Evolutionary conservation across 2,329 filamentous ascomycete species (phyloP), one percentile per base, ranked within the genome.

Genomic region (Trichoderma oligosporum): DNA sequence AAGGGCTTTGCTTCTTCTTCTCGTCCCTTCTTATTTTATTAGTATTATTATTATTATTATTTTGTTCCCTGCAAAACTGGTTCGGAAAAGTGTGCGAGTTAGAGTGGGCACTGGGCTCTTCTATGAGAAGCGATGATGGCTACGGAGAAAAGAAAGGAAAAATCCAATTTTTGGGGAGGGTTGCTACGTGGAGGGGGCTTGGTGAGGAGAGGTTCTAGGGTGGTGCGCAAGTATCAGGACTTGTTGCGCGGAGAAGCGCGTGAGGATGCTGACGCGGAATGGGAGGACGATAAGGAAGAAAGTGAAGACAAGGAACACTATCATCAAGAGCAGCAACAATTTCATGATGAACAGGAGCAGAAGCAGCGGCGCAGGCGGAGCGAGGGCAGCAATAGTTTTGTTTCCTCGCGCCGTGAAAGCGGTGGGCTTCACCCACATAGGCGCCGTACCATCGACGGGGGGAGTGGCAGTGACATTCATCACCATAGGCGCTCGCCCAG

Each of bases 131-230:
- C 29, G 41, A n/a, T 16, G 27, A 22, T n/a, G 62, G 67, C 63
- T 62, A 72, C 71, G 71, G 66, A 71, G 38, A 71, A 51, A 66
- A 66, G 51, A 62, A 60, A 62, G 52, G 73, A 73, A 63, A 76
- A 76, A 69, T 77, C 74, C 63, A 70, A 75, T 47, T 77, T 81
- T 60, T 78, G 75, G 76, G 71, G 73, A 29, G 72, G 71, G 59
- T 69, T 84, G 56, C 74, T 83, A 62, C 76, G 79, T 61, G 76
- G 71, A 60, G 74, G 74, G 60, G 79, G 76, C 67, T 70, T 72
- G 53, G 71, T 75, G 11, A 55, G 38, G 46, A 53, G 61, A 57
- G 48, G 58, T 38, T 44, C 58, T 7, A 58, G 56, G 39, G 31
- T 58, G 48, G 44, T 60, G 48, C 55, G 58, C 35, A 60, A 57